Base-by-base conservation (phyloP, 805 yeast species). In the Candida caryicola region DNA sequence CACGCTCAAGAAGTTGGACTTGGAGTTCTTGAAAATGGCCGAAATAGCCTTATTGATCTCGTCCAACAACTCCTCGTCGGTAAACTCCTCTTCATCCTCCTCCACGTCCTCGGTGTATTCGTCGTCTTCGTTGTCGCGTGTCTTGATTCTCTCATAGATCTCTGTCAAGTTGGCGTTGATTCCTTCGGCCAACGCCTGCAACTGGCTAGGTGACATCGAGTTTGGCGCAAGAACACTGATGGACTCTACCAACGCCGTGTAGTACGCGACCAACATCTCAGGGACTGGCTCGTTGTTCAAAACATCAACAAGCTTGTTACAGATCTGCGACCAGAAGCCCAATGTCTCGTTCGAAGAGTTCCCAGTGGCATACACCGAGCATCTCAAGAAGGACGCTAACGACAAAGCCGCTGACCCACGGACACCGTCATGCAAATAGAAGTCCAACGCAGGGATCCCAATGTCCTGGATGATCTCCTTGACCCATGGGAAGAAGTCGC, bases 371-470 rank as follows among this genome's bases (percentile, higher is more conserved):
- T 62, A 66, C n/a, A 75, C 73, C 3, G 82, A 71, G 46, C 86
- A 79, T 38, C 77, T 65, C 43, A 93, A 66, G 37, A 91, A 67
- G 3, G 88, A 79, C 2, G 97, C 89, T 53, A 90, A 79, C 4
- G 90, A 74, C 44, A 82, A 76, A 2, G 96, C 90, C 32, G 96
- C 89, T n/a, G 91, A 78, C 18, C 85, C 87, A 50, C 98, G 79
- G 4, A 91, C 98, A 27, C 95, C 96, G 60, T 89, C 96, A 58
- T 89, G 96, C 53, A 90, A 75, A 57, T 86, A 89, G 59, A 91
- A 93, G 56, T 83, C 93, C 40, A 93, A 71, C 3, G 95, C 88
- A 5, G 98, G 98, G 19, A 89, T 67, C 7, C 88, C 84, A 49
- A 93, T 80, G 27, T 85, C 93, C 33, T 71, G 73, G 37, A 88